phyloP scores from a whole-genome alignment of 2,329 filamentous ascomycete species.

The Nigrospora oryzae region DNA sequence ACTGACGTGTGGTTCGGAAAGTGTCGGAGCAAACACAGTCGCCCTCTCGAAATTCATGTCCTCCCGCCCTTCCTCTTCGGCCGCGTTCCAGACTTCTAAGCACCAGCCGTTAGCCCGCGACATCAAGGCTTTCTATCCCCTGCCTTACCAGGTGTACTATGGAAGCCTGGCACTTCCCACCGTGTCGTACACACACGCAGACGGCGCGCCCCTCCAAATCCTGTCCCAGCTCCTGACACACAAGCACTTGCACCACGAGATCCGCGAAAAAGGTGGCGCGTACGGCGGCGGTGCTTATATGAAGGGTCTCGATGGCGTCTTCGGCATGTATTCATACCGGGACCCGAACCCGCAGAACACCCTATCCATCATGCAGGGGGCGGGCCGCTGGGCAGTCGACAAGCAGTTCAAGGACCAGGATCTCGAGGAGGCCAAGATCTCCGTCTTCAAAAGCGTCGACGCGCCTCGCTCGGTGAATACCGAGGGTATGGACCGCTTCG shows the following conservation, averaged over 20 bases:
- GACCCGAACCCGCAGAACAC: conserved; percentile 93
- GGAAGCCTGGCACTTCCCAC: conserved; percentile 76
- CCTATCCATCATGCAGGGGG: conserved; percentile 72
- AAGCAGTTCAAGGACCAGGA: conserved; percentile 76
- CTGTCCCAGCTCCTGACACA: conserved; percentile 89
- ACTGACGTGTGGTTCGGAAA: conserved; percentile 76
- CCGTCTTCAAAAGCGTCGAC: conserved; percentile 86
- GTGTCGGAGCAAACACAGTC: conserved; percentile 58
- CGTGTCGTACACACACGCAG: conserved; percentile 68
- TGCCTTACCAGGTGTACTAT: conserved; percentile 97
- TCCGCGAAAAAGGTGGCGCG: conserved; percentile 93
- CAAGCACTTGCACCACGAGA: conserved; percentile 94
- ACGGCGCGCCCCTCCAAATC: conserved; percentile 76
- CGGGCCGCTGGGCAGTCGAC: conserved; percentile 75
- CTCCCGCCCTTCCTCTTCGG: conserved; percentile 39
- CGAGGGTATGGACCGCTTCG: conserved; percentile 80
- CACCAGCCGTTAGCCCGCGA: conserved; percentile 32
- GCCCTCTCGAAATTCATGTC: conserved; percentile 65
- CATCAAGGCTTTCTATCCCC: conserved; percentile 77
- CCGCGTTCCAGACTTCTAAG: conserved; percentile 24
- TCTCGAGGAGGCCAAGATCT: conserved; percentile 91
- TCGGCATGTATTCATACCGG: conserved; percentile 93
- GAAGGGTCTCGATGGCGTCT: conserved; percentile 70
- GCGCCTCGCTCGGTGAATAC: conserved; percentile 79
- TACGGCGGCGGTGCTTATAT: conserved; percentile 90